phyloP scores from a whole-genome alignment of 2,329 filamentous ascomycete species.

The Talaromyces sp. region DNA sequence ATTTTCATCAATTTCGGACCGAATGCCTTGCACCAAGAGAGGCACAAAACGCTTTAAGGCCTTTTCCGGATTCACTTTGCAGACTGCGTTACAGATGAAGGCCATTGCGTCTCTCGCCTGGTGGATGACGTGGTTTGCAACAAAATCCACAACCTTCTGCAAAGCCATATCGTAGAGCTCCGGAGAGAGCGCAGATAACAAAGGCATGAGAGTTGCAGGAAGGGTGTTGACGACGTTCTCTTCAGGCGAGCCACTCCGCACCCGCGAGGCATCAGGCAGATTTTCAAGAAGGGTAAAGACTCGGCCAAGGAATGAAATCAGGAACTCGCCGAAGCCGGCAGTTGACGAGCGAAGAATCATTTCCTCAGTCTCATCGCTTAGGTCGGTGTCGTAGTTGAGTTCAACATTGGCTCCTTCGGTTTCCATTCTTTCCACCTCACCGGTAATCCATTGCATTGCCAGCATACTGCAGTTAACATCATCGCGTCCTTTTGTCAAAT shows the following conservation, averaged over 20 bases:
- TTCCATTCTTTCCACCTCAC: conserved; percentile 91
- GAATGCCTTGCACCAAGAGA: conserved; percentile 84
- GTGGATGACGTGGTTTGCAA: conserved; percentile 90
- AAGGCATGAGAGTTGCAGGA: conserved; percentile 82
- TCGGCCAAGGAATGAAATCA: conserved; percentile 83
- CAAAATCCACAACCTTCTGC: conserved; percentile 87
- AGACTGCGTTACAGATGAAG: conserved; percentile 93
- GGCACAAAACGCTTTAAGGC: conserved; percentile 86
- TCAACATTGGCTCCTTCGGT: conserved; percentile 77
- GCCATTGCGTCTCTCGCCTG: conserved; percentile 97
- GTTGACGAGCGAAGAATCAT: conserved; percentile 89
- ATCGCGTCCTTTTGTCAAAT: conserved; percentile 65
- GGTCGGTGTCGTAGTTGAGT: conserved; percentile 76
- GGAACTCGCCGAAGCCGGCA: conserved; percentile 86
- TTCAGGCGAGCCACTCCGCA: conserved; percentile 86
- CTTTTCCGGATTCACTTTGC: conserved; percentile 93
- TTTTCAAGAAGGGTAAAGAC: conserved; percentile 96
- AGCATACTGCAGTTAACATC: conserved; percentile 69
- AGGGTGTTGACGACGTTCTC: conserved; percentile 96
- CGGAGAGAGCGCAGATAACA: conserved; percentile 85
- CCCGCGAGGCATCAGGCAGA: conserved; percentile 80
- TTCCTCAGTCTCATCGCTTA: conserved; percentile 81
- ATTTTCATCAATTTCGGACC: conserved; percentile 95
- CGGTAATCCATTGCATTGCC: conserved; percentile 89
- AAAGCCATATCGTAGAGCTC: conserved; percentile 89